phyloP scores from a whole-genome alignment of 495 filamentous ascomycete genomes.

The Sabuloglossum arenarium region DNA sequence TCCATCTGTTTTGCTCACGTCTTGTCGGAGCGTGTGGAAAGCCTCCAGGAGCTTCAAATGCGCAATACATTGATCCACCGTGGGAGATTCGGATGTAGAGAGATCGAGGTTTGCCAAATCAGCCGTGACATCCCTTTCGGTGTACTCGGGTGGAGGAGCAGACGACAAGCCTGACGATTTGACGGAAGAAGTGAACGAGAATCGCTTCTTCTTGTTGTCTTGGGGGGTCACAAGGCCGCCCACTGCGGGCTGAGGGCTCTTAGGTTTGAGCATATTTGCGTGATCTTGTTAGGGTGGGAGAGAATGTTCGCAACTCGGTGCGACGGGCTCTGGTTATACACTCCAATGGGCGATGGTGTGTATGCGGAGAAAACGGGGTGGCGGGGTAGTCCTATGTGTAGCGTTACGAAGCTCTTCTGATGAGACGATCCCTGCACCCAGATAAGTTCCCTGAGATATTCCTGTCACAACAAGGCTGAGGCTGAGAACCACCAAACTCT shows the following conservation, averaged over 20 bases:
- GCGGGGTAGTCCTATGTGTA: no score
- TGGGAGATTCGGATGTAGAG: neutral
- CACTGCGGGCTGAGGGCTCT: neutral
- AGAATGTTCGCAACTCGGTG: neutral
- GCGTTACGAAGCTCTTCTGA: no score
- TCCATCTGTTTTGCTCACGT: constrained; percentile 37
- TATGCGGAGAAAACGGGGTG: no score
- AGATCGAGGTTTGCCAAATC: neutral
- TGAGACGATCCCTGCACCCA: no score
- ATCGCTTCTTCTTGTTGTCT: neutral
- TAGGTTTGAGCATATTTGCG: neutral
- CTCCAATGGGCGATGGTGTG: no score
- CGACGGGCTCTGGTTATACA: no score
- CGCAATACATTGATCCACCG: constrained; percentile 33
- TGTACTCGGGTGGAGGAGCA: neutral
- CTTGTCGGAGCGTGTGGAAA: constrained; percentile 45
- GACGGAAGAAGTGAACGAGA: neutral
- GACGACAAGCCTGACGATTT: neutral
- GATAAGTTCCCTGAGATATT: no score
- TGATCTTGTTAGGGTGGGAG: neutral
- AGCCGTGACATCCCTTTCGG: neutral
- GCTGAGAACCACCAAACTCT: no score
- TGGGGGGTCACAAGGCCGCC: neutral
- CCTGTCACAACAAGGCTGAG: no score
- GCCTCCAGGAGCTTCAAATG: constrained; percentile 61